phyloP scores from a whole-genome alignment of 2,329 filamentous ascomycete species.

The Fusarium sp. region DNA sequence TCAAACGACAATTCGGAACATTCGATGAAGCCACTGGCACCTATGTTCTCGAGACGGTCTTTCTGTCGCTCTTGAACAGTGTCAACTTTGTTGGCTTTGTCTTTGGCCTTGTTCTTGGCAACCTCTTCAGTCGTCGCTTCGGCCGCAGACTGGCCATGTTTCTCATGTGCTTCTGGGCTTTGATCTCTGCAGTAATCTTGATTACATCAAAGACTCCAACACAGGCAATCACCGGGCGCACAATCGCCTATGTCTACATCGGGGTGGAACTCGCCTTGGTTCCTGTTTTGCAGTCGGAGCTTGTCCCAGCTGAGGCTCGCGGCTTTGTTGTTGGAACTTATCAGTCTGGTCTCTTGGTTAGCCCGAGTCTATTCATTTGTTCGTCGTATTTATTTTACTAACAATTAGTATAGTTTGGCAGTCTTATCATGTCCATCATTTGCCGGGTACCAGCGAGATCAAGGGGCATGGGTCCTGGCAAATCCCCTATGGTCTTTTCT shows the following conservation, averaged over 20 bases:
- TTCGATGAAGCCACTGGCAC: conserved; percentile 34
- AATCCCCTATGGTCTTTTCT: conserved; percentile 56
- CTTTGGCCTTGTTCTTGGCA: conserved; percentile 42
- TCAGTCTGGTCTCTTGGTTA: conserved; percentile 8
- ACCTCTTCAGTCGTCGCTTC: conserved; percentile 47
- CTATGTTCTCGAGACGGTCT: conserved; percentile 51
- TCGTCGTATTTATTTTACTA: background rate
- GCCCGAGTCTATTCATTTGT: background rate
- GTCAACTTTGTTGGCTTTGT: conserved; percentile 55
- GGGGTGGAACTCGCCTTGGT: conserved; percentile 58
- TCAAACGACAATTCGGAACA: conserved; percentile 54
- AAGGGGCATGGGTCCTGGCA: conserved; percentile 52
- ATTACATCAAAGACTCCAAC: conserved; percentile 51
- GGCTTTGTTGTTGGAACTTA: conserved; percentile 53
- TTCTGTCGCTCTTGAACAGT: conserved; percentile 57
- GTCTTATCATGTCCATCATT: conserved; percentile 46
- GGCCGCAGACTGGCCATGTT: conserved; percentile 55
- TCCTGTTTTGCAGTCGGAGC: conserved; percentile 54
- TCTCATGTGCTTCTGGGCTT: conserved; percentile 54
- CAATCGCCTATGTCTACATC: conserved; percentile 57
- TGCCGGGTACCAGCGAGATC: conserved; percentile 52
- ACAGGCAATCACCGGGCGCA: conserved; percentile 55
- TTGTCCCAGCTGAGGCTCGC: conserved; percentile 49
- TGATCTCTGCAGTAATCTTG: conserved; percentile 52
- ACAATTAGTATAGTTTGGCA: conserved; percentile 26